A percentile compares a stretch with the other conserved stretches of the same genome.
phyloP scores from a whole-genome alignment of 441 rosid genomes.

The Lepidium campestre region DNA sequence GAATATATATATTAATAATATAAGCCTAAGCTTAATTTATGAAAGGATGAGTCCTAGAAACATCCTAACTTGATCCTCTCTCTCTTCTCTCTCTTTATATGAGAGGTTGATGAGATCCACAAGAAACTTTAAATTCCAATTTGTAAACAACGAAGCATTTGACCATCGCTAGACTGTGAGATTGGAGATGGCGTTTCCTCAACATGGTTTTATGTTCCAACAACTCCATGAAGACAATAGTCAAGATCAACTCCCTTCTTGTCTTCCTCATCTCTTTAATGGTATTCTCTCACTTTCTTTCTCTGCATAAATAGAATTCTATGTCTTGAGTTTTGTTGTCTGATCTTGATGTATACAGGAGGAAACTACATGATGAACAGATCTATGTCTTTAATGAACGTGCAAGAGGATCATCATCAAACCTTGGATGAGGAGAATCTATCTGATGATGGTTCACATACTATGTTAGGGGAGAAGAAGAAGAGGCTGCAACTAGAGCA shows the following conservation, averaged over 20 bases:
- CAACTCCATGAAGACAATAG: slow-evolving; percentile 41
- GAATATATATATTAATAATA: background rate
- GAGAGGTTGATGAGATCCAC: slow-evolving; percentile 31
- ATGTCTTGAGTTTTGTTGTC: background rate
- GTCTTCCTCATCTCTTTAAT: slow-evolving; percentile 53
- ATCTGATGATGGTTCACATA: slow-evolving; percentile 87
- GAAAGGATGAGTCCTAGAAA: slow-evolving; percentile 24
- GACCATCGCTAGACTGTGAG: slow-evolving; percentile 11
- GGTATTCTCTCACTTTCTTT: slow-evolving; percentile 28
- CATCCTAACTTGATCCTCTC: slow-evolving; percentile 21
- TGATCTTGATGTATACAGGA: slow-evolving; percentile 26
- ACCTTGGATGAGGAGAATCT: slow-evolving; percentile 66
- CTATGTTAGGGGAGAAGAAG: slow-evolving; percentile 76
- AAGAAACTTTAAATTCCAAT: slow-evolving; percentile 18
- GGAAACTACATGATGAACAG: slow-evolving; percentile 72
- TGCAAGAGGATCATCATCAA: slow-evolving; percentile 38
- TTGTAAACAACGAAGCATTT: background rate
- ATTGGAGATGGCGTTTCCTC: slow-evolving; percentile 69
- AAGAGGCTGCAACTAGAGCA: slow-evolving; percentile 87
- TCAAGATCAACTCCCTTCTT: slow-evolving; percentile 54
- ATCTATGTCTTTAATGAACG: slow-evolving; percentile 73
- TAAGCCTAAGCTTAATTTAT: background rate
- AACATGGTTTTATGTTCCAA: slow-evolving; percentile 66
- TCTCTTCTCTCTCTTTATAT: slow-evolving; percentile 9
- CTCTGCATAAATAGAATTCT: background rate